Base-by-base conservation (phyloP, 2,329 filamentous ascomycete genomes). In the Verticillium albo-atrum region DNA sequence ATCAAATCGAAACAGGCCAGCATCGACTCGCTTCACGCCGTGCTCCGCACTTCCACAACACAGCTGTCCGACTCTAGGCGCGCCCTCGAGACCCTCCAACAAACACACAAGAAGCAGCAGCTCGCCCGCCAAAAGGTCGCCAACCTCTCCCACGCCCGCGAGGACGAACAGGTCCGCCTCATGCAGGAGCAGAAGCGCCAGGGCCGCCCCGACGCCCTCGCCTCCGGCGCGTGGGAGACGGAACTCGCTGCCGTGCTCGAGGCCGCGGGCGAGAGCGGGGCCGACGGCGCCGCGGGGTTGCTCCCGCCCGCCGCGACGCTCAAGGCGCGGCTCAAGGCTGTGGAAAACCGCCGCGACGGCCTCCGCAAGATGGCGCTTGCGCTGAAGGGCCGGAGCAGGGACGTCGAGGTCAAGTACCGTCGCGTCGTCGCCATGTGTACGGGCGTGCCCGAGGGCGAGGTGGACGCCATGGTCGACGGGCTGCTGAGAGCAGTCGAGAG, bases 401-500 rank as follows among this genome's bases (percentile, higher is more conserved):
- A 97, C 58, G 81, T 96, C 3, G 94, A 97, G 69, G 81, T 89
- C 65, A 92, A 95, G 74, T 97, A 97, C 71, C 85, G 92, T 27
- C 90, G 89, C 65, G 91, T 98, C 30, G 92, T 99, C 26, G 87
- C 89, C 58, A 78, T 97, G 14, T 97, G 94, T 71, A 96, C 92
- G 0, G 88, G 87, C 9, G 90, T 93, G 34, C 82, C 86, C 1
- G 92, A 96, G 62, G 81, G 82, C 9, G 85, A 91, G 60, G 90
- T 98, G 15, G 95, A 98, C 66, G 84, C 85, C 60, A 84, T 92
- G 56, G 80, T 97, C 0, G 90, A 92, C 57, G 87, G 87, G 3
- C 78, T 99, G 51, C 85, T 96, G 54, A 87, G 91, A 63, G 95
- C 95, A 2, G 89, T 98, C 3, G 94, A 97, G 74, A 96, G 92